phyloP scores from a whole-genome alignment of 2,329 filamentous ascomycete genomes.

The Monilinia polystroma region DNA sequence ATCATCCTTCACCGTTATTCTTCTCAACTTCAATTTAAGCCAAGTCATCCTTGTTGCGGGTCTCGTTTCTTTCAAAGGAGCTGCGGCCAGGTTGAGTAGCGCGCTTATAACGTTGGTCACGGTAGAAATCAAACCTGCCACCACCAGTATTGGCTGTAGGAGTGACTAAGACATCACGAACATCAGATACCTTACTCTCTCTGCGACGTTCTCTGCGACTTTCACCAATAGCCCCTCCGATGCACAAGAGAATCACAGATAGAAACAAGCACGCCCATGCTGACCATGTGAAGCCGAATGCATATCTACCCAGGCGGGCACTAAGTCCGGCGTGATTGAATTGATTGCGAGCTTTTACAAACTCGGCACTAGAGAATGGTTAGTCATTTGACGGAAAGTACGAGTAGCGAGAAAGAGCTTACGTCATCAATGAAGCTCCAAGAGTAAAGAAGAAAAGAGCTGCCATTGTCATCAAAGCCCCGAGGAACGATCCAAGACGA shows the following conservation, averaged over 20 bases:
- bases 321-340: conserved; percentile 57
- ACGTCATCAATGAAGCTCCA: conserved; percentile 74
- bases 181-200: background rate
- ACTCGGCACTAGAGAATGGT: conserved; percentile 50
- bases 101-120: conserved; percentile 14
- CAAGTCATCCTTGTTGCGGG: conserved; percentile 21
- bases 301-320: conserved; percentile 64
- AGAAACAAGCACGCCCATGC: conserved; percentile 66
- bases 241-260: conserved; percentile 65
- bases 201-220: background rate
- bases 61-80: conserved; percentile 17
- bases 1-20: background rate
- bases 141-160: background rate
- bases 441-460: conserved; percentile 70
- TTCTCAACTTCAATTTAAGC: conserved; percentile 6
- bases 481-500: conserved; percentile 68
- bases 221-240: conserved; percentile 47
- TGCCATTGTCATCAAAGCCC: conserved; percentile 51
- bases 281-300: conserved; percentile 76
- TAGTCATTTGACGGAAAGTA: background rate
- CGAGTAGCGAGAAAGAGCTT: conserved; percentile 40
- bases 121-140: conserved; percentile 14
- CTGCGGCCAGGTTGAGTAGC: background rate
- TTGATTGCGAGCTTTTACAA: conserved; percentile 66
- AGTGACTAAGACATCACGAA: background rate